Percentiles rank a stretch among this genome's conserved stretches.
Evolutionary conservation across 2,329 filamentous ascomycete species (phyloP).

Genomic region (Pseudomassariella vexata): DNA sequence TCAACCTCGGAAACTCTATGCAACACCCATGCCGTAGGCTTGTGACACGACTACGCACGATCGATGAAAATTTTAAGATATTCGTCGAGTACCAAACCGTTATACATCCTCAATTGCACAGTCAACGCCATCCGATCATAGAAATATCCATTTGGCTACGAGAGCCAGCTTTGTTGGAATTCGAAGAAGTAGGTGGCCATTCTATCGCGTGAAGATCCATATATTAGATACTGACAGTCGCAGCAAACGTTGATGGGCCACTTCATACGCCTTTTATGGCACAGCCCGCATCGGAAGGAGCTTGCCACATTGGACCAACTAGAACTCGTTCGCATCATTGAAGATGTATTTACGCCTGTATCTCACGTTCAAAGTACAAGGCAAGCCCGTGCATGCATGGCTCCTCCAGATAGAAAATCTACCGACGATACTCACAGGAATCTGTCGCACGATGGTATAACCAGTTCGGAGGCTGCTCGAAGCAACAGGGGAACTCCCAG

Average conservation of each 20-base stretch:
- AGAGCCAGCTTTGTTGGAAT: constrained; percentile 1
- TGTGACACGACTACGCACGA: not conserved
- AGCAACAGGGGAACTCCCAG: not conserved
- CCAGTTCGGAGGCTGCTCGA: no score
- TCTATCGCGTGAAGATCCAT: not conserved
- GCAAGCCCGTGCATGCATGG: no score
- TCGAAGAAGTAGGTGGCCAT: not conserved
- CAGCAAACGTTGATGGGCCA: constrained; percentile 1
- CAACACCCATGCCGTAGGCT: not conserved
- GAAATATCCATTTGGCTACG: constrained; percentile 1
- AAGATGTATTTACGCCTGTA: constrained; percentile 1
- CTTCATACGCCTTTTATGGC: constrained; percentile 1
- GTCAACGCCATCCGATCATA: not conserved
- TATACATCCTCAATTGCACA: constrained; percentile 1
- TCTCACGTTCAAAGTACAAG: not conserved
- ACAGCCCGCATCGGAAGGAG: not conserved
- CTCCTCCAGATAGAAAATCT: no score
- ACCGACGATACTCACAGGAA: no score
- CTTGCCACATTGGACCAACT: not conserved
- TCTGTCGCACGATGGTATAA: no score
- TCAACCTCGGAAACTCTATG: not conserved
- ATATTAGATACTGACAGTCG: not conserved
- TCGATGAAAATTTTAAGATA: constrained; percentile 1
- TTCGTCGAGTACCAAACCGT: not conserved
- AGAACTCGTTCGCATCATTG: not conserved